These are phyloP conservation scores for Phytopythium boreale DNA, from an alignment of 352 stramenopile genomes.

Conservation along the genomic window DNA sequence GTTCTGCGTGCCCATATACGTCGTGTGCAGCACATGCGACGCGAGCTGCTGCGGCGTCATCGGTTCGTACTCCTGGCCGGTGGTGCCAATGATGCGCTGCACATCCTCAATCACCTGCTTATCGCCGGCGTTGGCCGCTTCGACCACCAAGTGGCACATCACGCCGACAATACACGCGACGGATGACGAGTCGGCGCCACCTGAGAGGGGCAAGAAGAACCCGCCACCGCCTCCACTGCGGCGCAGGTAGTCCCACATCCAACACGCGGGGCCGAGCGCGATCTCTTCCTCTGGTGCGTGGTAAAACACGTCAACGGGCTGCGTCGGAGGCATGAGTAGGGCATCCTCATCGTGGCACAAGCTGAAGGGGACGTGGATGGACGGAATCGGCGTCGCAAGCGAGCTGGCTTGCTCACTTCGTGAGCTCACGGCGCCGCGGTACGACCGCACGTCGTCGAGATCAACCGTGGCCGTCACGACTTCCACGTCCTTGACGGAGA, in stretches of 20 bases:
- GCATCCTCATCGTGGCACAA: constrained; percentile 62
- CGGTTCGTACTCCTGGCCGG: constrained; percentile 44
- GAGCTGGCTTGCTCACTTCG: constrained; percentile 93
- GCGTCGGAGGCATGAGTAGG: constrained; percentile 30
- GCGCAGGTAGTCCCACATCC: constrained; percentile 99
- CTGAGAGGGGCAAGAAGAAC: constrained; percentile 97
- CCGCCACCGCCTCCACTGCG: constrained; percentile 63
- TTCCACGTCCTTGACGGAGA: constrained; percentile 95
- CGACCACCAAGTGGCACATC: constrained; percentile 95
- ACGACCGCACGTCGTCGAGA: constrained; percentile 97
- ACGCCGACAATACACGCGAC: constrained; percentile 96
- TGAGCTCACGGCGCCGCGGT: constrained; percentile 91
- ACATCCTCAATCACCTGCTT: constrained; percentile 84
- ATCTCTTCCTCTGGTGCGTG: constrained; percentile 96
- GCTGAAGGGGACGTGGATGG: constrained; percentile 74
- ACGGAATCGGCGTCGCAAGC: constrained; percentile 60
- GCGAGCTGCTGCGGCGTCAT: constrained; percentile 89
- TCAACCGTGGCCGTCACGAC: constrained; percentile 97
- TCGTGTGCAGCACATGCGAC: constrained; percentile 93
- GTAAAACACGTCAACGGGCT: constrained; percentile 67
- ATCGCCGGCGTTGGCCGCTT: constrained; percentile 80
- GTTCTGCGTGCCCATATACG: constrained; percentile 98
- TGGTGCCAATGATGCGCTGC: constrained; percentile 74
- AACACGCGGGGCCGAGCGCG: constrained; percentile 95
- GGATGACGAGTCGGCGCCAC: constrained; percentile 95